These are phyloP conservation scores for Entoloma clypeatum DNA, from an alignment of 1,284 basidiomycete species.

Conservation along the genomic window DNA sequence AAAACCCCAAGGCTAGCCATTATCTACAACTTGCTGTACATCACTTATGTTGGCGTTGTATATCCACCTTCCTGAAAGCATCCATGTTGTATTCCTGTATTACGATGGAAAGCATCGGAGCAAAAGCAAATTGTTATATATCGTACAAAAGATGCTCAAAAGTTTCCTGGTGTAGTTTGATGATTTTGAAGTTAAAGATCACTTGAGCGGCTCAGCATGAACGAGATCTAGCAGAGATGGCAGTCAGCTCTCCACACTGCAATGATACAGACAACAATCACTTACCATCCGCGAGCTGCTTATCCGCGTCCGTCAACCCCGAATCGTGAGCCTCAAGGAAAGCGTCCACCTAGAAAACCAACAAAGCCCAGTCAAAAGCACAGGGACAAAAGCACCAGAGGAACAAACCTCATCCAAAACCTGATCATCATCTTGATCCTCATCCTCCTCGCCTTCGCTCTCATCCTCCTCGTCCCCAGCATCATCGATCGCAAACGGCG, in stretches of 20 bases:
- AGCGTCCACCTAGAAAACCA: constrained; percentile 71
- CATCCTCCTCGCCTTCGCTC: constrained; percentile 60
- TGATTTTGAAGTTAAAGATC: constrained; percentile 8
- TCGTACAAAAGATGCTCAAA: neutral
- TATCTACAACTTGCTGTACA: too few species aligned
- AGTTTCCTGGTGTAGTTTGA: neutral
- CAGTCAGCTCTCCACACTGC: neutral
- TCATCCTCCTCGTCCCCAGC: constrained; percentile 80
- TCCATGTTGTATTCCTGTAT: constrained; percentile 8
- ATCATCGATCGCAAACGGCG: constrained; percentile 92
- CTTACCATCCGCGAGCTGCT: constrained; percentile 75
- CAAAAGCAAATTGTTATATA: constrained; percentile 13
- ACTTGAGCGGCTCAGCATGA: constrained; percentile 61
- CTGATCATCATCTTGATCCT: constrained; percentile 64
- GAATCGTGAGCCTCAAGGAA: constrained; percentile 90
- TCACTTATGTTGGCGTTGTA: neutral
- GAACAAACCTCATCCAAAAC: constrained; percentile 80
- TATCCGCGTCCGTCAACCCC: constrained; percentile 81
- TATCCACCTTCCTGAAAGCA: neutral
- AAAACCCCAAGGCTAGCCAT: constrained; percentile 10
- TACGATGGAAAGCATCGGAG: constrained; percentile 8
- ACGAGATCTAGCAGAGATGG: constrained; percentile 47
- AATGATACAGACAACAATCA: neutral
- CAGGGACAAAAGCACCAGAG: neutral
- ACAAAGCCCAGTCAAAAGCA: constrained; percentile 2